Base-by-base conservation (phyloP, 2,329 filamentous ascomycete genomes). In the Epichloe amarillans region DNA sequence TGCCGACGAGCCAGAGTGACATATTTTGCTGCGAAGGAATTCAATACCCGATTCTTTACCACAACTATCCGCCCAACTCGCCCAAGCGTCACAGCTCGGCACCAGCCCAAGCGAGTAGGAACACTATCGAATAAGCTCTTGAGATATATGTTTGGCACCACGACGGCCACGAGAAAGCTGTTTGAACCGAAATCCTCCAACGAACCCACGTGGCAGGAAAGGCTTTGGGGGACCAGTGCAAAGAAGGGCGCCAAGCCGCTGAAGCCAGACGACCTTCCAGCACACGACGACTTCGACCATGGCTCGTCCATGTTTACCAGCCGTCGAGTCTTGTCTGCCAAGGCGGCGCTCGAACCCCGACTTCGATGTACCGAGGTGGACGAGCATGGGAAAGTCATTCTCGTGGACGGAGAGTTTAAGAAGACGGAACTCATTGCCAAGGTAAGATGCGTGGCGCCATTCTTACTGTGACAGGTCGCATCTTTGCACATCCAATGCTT, bases 381-480 rank as follows among this genome's bases (percentile, higher is more conserved):
- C 61, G 88, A 90, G 65, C 81, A 87, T 61, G 93, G 93, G 40
- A 86, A 94, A 60, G 89, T 96, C 26, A 94, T 91, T 19, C 73
- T 97, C 52, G 86, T 95, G 19, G 94, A 94, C 63, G 88, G 89
- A 53, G 93, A 97, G 67, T 97, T 96, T 69, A 94, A 93, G 71
- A 98, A 98, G 75, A 93, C 83, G 61, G 93, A 98, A 70, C 74
- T 98, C 45, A 97, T 96, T 66, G 89, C 90, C 49, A 96, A 93
- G 76, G 87, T 90, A 68, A 45, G 12, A 3, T 11, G n/a, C 8
- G 38, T 14, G 19, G n/a, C 7, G 19, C 38, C 4, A 19, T 26
- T 12, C 3, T 5, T 12, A n/a, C n/a, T 17, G 10, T n/a, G 1
- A 35, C 35, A 48, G 49, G 49, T 38, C 36, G 36, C 11, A 30